A percentile compares a stretch with the other conserved stretches of the same genome.
Evolutionary conservation across 768 basidiomycete species (phyloP).

Genomic region (Serendipita sp.): DNA sequence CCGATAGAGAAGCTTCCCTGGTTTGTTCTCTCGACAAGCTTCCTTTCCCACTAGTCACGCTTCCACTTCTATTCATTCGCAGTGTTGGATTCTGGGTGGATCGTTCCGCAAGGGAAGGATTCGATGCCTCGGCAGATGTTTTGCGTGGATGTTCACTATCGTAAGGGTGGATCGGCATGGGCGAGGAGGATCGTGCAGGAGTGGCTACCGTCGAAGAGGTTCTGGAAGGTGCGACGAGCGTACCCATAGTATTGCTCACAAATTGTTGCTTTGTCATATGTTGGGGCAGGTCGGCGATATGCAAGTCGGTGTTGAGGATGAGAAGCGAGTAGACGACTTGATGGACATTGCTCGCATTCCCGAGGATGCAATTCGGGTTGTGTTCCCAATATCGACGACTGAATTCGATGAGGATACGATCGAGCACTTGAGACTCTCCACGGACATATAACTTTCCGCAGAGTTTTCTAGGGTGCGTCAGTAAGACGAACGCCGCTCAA

Average conservation of each 20-base stretch:
- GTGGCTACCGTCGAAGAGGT: conserved; percentile 33
- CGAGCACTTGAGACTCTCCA: conserved; percentile 95
- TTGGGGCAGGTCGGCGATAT: conserved; percentile 74
- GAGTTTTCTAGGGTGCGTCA: conserved; percentile 37
- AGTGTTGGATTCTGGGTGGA: conserved; percentile 2
- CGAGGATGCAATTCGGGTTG: conserved; percentile 67
- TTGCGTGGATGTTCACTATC: conserved; percentile 42
- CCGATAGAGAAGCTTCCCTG: background rate
- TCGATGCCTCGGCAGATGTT: conserved; percentile 15
- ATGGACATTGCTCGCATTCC: conserved; percentile 84
- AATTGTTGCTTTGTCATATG: conserved; percentile 91
- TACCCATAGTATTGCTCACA: conserved; percentile 77
- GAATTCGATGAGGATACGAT: conserved; percentile 87
- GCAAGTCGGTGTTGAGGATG: conserved; percentile 90
- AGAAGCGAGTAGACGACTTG: conserved; percentile 85
- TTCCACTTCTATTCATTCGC: conserved; percentile 13
- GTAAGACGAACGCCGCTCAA: background rate
- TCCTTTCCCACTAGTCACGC: conserved; percentile 13
- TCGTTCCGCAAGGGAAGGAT: background rate
- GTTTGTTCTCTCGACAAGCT: conserved; percentile 4
- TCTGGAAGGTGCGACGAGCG: conserved; percentile 43
- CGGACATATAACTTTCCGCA: conserved; percentile 87
- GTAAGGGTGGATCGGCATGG: background rate
- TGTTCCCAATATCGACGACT: conserved; percentile 83
- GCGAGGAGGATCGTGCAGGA: conserved; percentile 28